Conservation (phyloP, 2,329 filamentous ascomycete genomes). For the Fusarium incarnatum region DNA sequence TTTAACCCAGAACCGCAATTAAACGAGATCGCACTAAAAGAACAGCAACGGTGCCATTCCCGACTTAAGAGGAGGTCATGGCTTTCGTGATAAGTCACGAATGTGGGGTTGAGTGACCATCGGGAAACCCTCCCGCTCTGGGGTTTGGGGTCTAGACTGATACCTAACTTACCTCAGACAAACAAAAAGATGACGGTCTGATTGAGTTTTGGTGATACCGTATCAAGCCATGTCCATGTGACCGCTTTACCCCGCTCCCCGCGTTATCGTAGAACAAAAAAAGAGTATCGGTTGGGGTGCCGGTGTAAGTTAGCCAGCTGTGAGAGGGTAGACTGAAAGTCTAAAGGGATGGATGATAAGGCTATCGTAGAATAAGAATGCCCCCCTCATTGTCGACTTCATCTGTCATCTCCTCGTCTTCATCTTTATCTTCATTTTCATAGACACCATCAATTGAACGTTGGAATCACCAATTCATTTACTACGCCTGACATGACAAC, state of each 20-base stretch:
- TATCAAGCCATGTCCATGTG: conserved; percentile 21
- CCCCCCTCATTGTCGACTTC: not conserved
- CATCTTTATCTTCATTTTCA: not conserved
- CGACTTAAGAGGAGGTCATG: conserved; percentile 5
- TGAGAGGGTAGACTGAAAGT: conserved; percentile 7
- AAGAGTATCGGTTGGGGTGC: conserved; percentile 24
- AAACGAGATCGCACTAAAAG: conserved; percentile 8
- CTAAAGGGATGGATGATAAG: conserved; percentile 23
- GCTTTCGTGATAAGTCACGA: not conserved
- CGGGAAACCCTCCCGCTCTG: conserved; percentile 30
- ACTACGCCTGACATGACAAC: conserved; percentile 28
- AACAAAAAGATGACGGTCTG: conserved; percentile 7
- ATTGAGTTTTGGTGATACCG: conserved; percentile 12
- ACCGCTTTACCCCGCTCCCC: conserved; percentile 34
- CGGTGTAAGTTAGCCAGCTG: conserved; percentile 4
- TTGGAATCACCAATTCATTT: not conserved
- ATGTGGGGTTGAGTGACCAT: conserved; percentile 22
- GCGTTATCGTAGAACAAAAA: conserved; percentile 13
- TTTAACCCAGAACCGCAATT: conserved; percentile 6
- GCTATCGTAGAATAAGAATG: conserved; percentile 14
- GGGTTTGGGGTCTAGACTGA: conserved; percentile 7
- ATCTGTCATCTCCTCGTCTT: not conserved
- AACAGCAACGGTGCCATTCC: conserved; percentile 32
- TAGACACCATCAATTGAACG: not conserved
- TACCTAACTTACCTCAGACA: conserved; percentile 7